Base-by-base conservation (phyloP, 805 yeast genomes). In the Kodamaea neixiangensis region DNA sequence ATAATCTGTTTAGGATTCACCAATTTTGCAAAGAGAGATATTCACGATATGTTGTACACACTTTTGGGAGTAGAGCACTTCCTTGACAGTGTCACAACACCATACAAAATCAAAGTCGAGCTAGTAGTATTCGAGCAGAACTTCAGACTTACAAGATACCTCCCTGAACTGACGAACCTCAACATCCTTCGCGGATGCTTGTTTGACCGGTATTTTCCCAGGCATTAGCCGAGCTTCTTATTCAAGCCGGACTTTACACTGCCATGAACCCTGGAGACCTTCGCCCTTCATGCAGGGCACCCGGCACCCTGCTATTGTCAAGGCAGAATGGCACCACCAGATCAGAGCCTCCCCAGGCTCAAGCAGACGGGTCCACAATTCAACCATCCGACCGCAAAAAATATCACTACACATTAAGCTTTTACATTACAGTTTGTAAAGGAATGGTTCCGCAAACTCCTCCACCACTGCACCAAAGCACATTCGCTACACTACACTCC, bases 21-120 rank as follows among this genome's bases (percentile, higher is more conserved):
- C 15, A 41, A 21, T 17, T 41, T 41, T 41, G 44, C 44, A 7
- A 41, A 41, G 19, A 41, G 33, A 15, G 44, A 41, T 21, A 22
- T 19, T 11, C 33, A 41, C 31, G 44, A 41, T 5, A 41, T 22
- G 31, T 20, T 41, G 11, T 41, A 41, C 19, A n/a, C 44, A 15
- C 33, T 41, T 13, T 31, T 13, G 7, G 44, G 44, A 13, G 17
- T 41, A 14, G 44, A 41, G 18, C 20, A 41, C 33, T 41, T 41
- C 18, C 5, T 41, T 5, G 19, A 41, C 15, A 21, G 13, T 22
- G 2, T 7, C 5, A 21, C 33, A 6, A 7, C 33, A 22, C n/a
- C 31, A 15, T n/a, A 13, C 19, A 22, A 41, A n/a, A 19, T 41
- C 3, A 21, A 41, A 41, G 18, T 41, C 15, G 44, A 41, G 44